Evolutionary conservation across 805 yeast genomes (phyloP), one percentile per base, ranked within the genome.

Genomic region (Wickerhamiella cacticola): DNA sequence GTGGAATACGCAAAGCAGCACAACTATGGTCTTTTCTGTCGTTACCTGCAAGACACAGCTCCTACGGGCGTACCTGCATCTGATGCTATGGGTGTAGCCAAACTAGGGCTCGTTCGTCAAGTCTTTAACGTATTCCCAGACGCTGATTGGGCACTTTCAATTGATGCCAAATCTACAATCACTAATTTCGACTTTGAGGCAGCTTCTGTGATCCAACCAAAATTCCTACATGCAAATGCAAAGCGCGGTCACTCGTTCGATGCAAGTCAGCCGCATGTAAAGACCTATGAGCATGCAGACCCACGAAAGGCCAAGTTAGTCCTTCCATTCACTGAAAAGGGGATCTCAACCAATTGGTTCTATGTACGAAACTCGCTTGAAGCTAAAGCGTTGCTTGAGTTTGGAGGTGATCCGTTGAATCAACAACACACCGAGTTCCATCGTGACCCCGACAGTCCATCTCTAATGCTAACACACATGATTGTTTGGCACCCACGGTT

Each of bases 71-170:
- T 58, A 19, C 53, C 55, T 2, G 51, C 48, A 8, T 28, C 41
- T 68, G 52, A 22, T 25, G 63, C 47, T 45, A 59, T 47, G 25
- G 55, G 76, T 19, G 78, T 88, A 82, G 72, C 75, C 21, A 73
- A 77, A 52, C 52, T 78, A 29, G 70, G 72, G 49, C 61, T 77
- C 33, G 59, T 84, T 61, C 73, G 94, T 51, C 86, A 86, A 26
- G 95, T 95, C n/a, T 78, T 87, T 79, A 76, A 74, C 60, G 89
- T 94, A 0, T 85, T 85, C 66, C 96, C 96, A 1, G 69, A 77
- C 33, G 80, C 94, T 16, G 77, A 82, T 57, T 82, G 84, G 71
- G 78, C 85, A 56, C 82, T 95, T 86, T 84, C 76, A 57, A 58
- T 86, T 40, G 94, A 82, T 59, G 75, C 82, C 54, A 77, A 80